phyloP scores from a whole-genome alignment of 2,329 filamentous ascomycete genomes.

The Pseudocercospora fijiensis region DNA sequence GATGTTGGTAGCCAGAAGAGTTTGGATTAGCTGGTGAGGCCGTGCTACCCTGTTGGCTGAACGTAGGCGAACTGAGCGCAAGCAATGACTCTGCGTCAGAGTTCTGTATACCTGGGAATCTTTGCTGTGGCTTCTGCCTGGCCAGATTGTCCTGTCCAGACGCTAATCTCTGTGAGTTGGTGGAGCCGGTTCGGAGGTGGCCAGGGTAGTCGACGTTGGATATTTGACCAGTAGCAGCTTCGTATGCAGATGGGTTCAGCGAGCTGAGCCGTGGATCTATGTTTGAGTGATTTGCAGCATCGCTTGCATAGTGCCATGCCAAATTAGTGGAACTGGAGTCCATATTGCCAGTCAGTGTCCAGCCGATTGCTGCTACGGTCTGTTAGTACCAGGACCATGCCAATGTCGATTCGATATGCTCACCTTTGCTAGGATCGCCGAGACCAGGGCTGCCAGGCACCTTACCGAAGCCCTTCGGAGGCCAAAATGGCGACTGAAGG shows the following conservation, averaged over 20 bases:
- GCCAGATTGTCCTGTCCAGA: slow-evolving; percentile 5
- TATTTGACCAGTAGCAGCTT: slow-evolving; percentile 12
- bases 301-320: slow-evolving; percentile 73
- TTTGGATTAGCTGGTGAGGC: slow-evolving; percentile 15
- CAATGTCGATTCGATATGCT: slow-evolving; percentile 18
- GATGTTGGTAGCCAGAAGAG: slow-evolving; percentile 10
- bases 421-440: slow-evolving; percentile 54
- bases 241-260: slow-evolving; percentile 16
- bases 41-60: slow-evolving; percentile 28
- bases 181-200: slow-evolving; percentile 13
- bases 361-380: slow-evolving; percentile 62
- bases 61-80: slow-evolving; percentile 50
- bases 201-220: slow-evolving; percentile 13
- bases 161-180: slow-evolving; percentile 13
- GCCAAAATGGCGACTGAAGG: slow-evolving; percentile 27
- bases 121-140: slow-evolving; percentile 11
- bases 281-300: slow-evolving; percentile 27
- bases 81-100: slow-evolving; percentile 38
- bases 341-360: slow-evolving; percentile 83
- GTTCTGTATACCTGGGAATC: slow-evolving; percentile 16
- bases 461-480: slow-evolving; percentile 22
- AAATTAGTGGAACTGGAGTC: slow-evolving; percentile 82
- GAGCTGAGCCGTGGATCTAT: slow-evolving; percentile 22
- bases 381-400: not conserved
- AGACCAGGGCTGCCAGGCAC: slow-evolving; percentile 48